Base-by-base conservation (phyloP, 2,329 filamentous ascomycete species). In the Calonectria henricotiae region DNA sequence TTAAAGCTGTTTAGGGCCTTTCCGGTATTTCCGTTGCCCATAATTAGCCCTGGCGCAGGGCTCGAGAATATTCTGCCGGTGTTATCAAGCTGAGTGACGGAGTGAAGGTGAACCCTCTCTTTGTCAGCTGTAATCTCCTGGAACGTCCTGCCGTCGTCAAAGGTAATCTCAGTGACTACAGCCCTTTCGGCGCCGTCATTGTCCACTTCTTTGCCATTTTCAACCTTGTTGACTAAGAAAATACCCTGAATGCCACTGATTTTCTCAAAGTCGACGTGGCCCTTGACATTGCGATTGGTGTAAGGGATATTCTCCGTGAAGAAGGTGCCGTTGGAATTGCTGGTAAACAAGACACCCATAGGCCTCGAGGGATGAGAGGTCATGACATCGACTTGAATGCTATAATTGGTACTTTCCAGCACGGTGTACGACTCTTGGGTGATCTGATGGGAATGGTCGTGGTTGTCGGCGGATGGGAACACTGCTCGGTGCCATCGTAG, bases 291-390 rank as follows among this genome's bases (percentile, higher is more conserved):
- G 77, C 95, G 93, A 81, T 99, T 98, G 39, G 96, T 98, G 81
- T 98, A 93, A 69, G 97, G 93, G 67, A 96, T 89, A 77, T 98
- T 98, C 78, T 93, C 91, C 2, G 93, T 96, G 80, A 98, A 99
- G 82, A 96, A 98, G 2, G 95, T 98, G 71, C 96, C 96, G 80
- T 98, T 97, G 37, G 95, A 98, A 81, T 99, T 99, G 80, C 96
- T 98, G 6, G 95, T 97, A 79, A 98, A 96, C 67, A 99, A 87
- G 12, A 93, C 91, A 39, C 96, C 97, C 89, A 98, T 96, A 0
- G 92, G 89, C 43, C 89, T 89, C 1, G 87, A 88, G 13, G 88
- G 88, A 51, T 85, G 86, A 44, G 86, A 86, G 1, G 92, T 94
- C 88, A 96, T 92, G 73, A 98, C 95, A 82, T 98, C 95, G 66